Base-by-base conservation (phyloP, 179 eudicot species). In the Patellifolia procumbens region DNA sequence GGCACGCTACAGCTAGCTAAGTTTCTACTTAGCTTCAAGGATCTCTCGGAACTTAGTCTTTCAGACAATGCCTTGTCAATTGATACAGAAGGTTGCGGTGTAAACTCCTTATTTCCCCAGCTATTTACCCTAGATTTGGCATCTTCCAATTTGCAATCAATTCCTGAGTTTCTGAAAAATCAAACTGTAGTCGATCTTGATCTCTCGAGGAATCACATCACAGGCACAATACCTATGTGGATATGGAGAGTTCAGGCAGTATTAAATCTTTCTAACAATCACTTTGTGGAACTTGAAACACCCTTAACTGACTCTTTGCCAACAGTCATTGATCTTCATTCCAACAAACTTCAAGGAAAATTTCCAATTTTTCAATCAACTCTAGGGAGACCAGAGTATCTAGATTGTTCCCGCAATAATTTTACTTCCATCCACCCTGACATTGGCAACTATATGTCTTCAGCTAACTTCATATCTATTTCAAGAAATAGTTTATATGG, bases 401-500 rank as follows among this genome's bases (percentile, higher is more conserved):
- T n/a, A n/a, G 89, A 89, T 74, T 84, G 70, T 67, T 85, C 90
- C 5, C 59, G 31, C 31, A 89, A 87, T 42, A 78, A 63, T 65
- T 87, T 89, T 62, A 78, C 20, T 39, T 73, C 81, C 46, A 55
- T 89, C 64, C 76, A 82, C n/a, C 77, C 56, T 1, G 19, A 79
- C 28, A 45, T 77, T 49, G 82, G 83, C 2, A 69, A 73, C 15
- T 5, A 6, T 32, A 56, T 83, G 24, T 1, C 37, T 17, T 1
- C 0, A 0, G 55, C 62, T 55, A 0, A 0, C 3, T 84, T 77
- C 77, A 73, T 89, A 51, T 85, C 84, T 0, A 28, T 84, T 31
- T 74, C 89, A 20, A 80, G 78, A 34, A 89, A 85, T 56, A n/a
- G n/a, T n/a, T n/a, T n/a, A n/a, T n/a, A n/a, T 55, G 89, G 91